Base-by-base conservation (phyloP, 2,329 filamentous ascomycete genomes). In the Xylaria sp. region DNA sequence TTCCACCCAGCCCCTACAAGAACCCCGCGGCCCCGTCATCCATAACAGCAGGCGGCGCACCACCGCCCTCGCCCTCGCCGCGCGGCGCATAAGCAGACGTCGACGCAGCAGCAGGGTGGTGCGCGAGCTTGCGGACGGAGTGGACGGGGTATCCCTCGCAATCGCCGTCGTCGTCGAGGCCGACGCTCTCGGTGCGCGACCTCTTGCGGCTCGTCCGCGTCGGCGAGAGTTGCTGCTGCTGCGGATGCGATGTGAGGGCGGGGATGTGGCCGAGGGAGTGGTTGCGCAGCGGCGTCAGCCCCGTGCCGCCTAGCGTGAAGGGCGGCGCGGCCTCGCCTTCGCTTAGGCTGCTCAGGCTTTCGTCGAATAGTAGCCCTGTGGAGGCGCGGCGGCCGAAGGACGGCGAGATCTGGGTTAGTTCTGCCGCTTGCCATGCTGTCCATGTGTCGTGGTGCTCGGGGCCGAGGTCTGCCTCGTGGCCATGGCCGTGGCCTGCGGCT, bases 111-210 rank as follows among this genome's bases (percentile, higher is more conserved):
- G 61, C 51, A 2, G 68, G 63, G 7, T 72, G 73, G 33, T 75
- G 75, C 53, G 74, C 70, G 6, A 76, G 69, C 66, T 76, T 77
- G 36, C 75, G 72, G 38, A 76, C 71, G 25, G 73, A 75, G 36
- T 67, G 69, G 15, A 67, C 69, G 10, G 66, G 71, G 25, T 69
- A 74, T 39, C 55, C 67, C 54, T 67, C 70, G 56, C 73, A 73
- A 15, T 68, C 67, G 9, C 57, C 69, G 9, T 65, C 69, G 38
- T 53, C 68, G 9, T 67, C 69, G 25, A 69, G 73, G 13, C 74
- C 77, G 1, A 73, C 63, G 67, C 76, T 77, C 56, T 79, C 77
- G 6, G 73, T 72, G 51, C 77, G 76, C 44, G 73, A 71, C 15
- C 78, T 73, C 73, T 79, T 79, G 67, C 74, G 77, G 11, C 74